Base-by-base conservation (phyloP, 768 basidiomycete genomes). In the Ephemerocybe angulata region DNA sequence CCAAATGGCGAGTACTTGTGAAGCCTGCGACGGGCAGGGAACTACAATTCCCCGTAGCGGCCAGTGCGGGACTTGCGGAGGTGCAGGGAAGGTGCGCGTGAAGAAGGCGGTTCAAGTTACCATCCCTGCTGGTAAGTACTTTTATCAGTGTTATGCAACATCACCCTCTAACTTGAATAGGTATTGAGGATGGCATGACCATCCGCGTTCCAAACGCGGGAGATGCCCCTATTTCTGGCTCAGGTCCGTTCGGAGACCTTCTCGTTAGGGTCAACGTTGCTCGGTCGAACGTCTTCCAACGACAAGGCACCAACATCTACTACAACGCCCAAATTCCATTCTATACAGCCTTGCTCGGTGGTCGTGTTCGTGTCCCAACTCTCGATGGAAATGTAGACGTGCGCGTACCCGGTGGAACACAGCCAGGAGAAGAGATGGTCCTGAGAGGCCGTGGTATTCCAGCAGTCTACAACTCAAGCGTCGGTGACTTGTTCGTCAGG, bases 401-500 rank as follows among this genome's bases (percentile, higher is more conserved):
- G 40, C 87, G 90, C 60, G 83, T 99, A 38, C 92, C 94, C 53
- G 78, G 79, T 21, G 96, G 97, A 42, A 98, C 96, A 2, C 97
- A 98, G 71, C 93, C 88, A 66, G 95, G 95, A 17, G 93, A 98
- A 74, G 94, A 98, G 70, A 95, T 96, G 84, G 90, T 97, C 21
- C 72, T 99, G 64, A 90, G 88, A 72, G 86, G 86, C 37, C 84
- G 90, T 51, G 97, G 97, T 28, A 85, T 98, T 12, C 68, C 81
- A 42, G 76, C 83, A 22, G 76, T 88, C 6, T 78, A 79, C 64
- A 70, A 75, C 49, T 72, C 79, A 38, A 80, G 80, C 58, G 85
- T 79, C 58, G 91, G 96, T 33, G 93, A 97, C 69, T 73, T 98
- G 50, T 90, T 93, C 62, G 90, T 99, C 52, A 82, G 85, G 38